Base-by-base conservation (phyloP, 1,139 yeast genomes). In the Meyerozyma athensensis region DNA sequence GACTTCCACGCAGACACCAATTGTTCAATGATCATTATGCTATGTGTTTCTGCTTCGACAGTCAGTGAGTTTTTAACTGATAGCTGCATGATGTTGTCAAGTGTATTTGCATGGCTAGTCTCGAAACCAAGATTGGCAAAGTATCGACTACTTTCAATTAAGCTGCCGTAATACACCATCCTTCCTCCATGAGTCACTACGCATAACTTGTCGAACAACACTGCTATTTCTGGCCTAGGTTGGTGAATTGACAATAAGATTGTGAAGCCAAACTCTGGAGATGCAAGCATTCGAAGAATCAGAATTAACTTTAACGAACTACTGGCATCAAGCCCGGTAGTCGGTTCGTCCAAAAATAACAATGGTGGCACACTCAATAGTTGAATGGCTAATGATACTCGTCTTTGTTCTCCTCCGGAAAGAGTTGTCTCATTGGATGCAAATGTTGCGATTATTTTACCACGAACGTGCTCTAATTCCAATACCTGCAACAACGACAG, bases 281-380 rank as follows among this genome's bases (percentile, higher is more conserved):
- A 47, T 2, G 58, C 55, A 30, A 56, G 39, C 35, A 44, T 50
- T 20, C 49, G 44, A 12, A 56, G 41, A 3, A 52, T 50, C 7
- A 46, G 43, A 13, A 54, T 47, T 30, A 56, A 42, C 16, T 52
- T 52, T 33, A 54, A 44, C 2, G 59, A 50, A 16, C 54, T 49
- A 20, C 51, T 48, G 7, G 61, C 48, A 34, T 56, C 61, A 32
- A 56, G 44, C 2, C 61, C 61, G 1, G 61, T 54, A 14, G 61
- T 56, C 14, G 61, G 61, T 35, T 56, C 61, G 33, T 56, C 61
- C 20, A 56, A 40, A 30, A 54, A 56, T 3, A 56, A 41, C 14
- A 54, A 34, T 5, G 54, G 52, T 0, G 61, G 61, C 30, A 45
- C 48, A 32, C 44, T 47, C 18, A 56, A 41, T 18, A 56, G 42